A percentile compares a stretch with the other conserved stretches of the same genome.
These are phyloP conservation scores for Neckera pumila DNA, from an alignment of 225 moss, liverwort and hornwort species.

Conservation along the genomic window DNA sequence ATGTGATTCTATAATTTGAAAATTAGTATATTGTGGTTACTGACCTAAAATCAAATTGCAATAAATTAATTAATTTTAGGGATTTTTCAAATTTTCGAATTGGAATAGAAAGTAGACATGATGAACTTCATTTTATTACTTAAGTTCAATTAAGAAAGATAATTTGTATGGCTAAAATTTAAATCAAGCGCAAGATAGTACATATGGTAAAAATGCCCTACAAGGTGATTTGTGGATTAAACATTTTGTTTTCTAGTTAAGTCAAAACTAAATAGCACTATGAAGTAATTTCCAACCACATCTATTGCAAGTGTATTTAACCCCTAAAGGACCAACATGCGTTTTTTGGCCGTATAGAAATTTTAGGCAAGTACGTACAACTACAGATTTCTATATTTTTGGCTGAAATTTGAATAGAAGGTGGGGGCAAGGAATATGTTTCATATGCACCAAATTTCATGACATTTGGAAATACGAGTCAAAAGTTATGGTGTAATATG, in stretches of 20 bases:
- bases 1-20: background rate
- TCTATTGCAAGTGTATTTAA: background rate
- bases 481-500: too few species aligned
- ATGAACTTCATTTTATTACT: background rate
- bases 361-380: too few species aligned
- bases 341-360: too few species aligned
- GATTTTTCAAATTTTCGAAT: too few species aligned
- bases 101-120: background rate
- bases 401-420: too few species aligned
- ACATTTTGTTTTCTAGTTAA: background rate
- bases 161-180: background rate
- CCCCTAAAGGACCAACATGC: too few species aligned
- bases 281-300: background rate
- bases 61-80: background rate
- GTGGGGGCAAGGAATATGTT: too few species aligned
- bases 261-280: background rate
- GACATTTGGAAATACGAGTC: too few species aligned
- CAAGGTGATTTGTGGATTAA: background rate
- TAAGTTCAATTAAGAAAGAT: background rate
- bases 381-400: too few species aligned
- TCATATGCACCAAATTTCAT: too few species aligned
- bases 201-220: background rate
- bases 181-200: background rate
- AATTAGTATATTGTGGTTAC: fast-evolving
- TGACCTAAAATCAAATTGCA: background rate